phyloP scores from a whole-genome alignment of 2,329 filamentous ascomycete genomes.

The Neofusicoccum laricinum region DNA sequence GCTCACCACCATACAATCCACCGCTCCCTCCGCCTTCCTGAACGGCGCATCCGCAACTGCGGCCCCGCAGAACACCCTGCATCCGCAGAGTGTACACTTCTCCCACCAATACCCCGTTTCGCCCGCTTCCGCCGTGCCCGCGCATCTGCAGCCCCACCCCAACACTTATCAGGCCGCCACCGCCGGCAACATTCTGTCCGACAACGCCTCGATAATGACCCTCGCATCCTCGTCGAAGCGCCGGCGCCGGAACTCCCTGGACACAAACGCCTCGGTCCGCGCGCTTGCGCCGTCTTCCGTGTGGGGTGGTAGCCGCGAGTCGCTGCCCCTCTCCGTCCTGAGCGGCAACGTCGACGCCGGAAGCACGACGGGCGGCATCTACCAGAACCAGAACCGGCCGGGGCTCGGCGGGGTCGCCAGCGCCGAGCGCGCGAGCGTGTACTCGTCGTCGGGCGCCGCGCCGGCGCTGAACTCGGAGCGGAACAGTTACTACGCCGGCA shows the following conservation, averaged over 20 bases:
- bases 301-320: slow-evolving; percentile 79
- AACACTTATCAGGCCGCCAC: slow-evolving; percentile 75
- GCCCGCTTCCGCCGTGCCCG: slow-evolving; percentile 69
- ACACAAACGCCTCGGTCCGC: slow-evolving; percentile 81
- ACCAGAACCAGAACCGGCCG: slow-evolving; percentile 51
- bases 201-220: slow-evolving; percentile 83
- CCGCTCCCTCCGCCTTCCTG: slow-evolving; percentile 55
- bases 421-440: slow-evolving; percentile 74
- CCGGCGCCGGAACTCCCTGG: slow-evolving; percentile 72
- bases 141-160: slow-evolving; percentile 63
- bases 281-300: slow-evolving; percentile 79
- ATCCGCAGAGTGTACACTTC: slow-evolving; percentile 47
- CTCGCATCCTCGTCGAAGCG: slow-evolving; percentile 80
- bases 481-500: slow-evolving; percentile 69
- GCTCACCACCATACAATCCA: slow-evolving; percentile 79
- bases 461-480: slow-evolving; percentile 70
- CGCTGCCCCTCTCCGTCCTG: slow-evolving; percentile 72
- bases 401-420: slow-evolving; percentile 54
- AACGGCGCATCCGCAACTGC: slow-evolving; percentile 31
- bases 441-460: slow-evolving; percentile 63
- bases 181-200: slow-evolving; percentile 76
- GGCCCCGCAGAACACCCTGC: slow-evolving; percentile 30
- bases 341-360: slow-evolving; percentile 65
- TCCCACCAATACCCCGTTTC: slow-evolving; percentile 57
- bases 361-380: slow-evolving; percentile 49